Conservation (phyloP, 2,329 filamentous ascomycete species). For the Drechslerella dactyloides region DNA sequence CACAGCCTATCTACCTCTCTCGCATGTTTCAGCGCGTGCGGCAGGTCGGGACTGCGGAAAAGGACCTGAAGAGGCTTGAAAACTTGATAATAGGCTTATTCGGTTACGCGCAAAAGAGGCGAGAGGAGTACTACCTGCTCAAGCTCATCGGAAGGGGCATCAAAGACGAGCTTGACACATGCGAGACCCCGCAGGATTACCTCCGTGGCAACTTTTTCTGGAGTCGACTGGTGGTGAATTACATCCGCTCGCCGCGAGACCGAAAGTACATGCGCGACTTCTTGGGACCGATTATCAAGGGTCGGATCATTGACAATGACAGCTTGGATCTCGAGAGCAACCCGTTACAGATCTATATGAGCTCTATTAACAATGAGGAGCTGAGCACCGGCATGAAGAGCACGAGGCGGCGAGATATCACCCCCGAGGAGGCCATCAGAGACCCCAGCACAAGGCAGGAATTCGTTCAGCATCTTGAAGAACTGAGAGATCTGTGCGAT, state of each 20-base stretch:
- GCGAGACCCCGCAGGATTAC: conserved; percentile 78
- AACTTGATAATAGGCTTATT: conserved; percentile 95
- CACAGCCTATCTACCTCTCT: conserved; percentile 91
- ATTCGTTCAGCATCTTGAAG: conserved; percentile 92
- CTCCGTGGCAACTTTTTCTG: conserved; percentile 91
- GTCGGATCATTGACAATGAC: conserved; percentile 91
- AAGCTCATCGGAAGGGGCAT: conserved; percentile 84
- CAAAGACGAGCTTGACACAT: conserved; percentile 81
- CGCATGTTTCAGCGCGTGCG: conserved; percentile 83
- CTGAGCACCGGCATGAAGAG: conserved; percentile 86
- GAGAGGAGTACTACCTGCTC: conserved; percentile 95
- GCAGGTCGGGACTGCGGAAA: conserved; percentile 83
- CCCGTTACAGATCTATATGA: conserved; percentile 94
- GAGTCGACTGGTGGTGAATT: conserved; percentile 82
- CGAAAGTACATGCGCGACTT: conserved; percentile 89
- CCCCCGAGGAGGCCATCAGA: conserved; percentile 90
- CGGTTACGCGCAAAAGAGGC: conserved; percentile 92
- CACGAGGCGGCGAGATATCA: conserved; percentile 79
- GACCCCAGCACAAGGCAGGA: conserved; percentile 89
- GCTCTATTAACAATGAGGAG: conserved; percentile 96
- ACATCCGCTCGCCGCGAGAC: conserved; percentile 82
- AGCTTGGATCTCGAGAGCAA: conserved; percentile 93
- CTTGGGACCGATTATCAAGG: conserved; percentile 81
- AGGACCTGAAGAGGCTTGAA: conserved; percentile 90
- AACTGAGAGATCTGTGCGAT: conserved; percentile 91